A percentile compares a stretch with the other conserved stretches of the same genome.
These are phyloP conservation scores for Dacryopinax primogenitus DNA, from an alignment of 768 basidiomycete genomes.

Conservation along the genomic window DNA sequence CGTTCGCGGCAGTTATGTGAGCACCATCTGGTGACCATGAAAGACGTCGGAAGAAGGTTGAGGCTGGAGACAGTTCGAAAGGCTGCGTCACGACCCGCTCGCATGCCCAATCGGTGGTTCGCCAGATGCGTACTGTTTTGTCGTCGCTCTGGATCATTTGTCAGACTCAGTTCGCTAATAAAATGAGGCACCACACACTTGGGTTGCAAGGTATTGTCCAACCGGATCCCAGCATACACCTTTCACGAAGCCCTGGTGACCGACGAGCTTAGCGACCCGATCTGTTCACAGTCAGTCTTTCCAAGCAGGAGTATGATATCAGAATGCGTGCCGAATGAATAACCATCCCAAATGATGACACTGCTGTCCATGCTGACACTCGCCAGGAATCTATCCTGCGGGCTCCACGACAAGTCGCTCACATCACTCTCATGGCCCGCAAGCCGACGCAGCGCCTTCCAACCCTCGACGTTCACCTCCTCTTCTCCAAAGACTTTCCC, in stretches of 20 bases:
- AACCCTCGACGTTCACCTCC: constrained; percentile 91
- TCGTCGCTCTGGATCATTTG: constrained; percentile 63
- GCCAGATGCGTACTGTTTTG: constrained; percentile 92
- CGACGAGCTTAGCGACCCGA: constrained; percentile 66
- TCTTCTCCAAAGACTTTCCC: constrained; percentile 90
- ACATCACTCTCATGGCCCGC: constrained; percentile 96
- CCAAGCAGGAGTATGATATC: not conserved
- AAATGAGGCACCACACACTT: constrained; percentile 22
- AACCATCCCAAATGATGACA: constrained; percentile 89
- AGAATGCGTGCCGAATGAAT: constrained; percentile 55
- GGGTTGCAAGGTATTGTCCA: constrained; percentile 91
- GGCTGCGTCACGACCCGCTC: constrained; percentile 79
- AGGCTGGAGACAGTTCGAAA: constrained; percentile 85
- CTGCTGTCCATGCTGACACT: constrained; percentile 87
- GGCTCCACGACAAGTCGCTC: constrained; percentile 89
- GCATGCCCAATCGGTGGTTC: constrained; percentile 79
- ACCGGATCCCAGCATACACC: constrained; percentile 99
- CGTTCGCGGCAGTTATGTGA: constrained; percentile 93
- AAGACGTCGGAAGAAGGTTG: constrained; percentile 83
- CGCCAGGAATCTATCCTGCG: constrained; percentile 81
- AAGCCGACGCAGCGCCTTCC: constrained; percentile 85
- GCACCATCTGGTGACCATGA: constrained; percentile 99
- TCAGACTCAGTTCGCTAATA: not conserved
- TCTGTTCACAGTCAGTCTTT: constrained; percentile 36
- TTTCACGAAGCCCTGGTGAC: constrained; percentile 93